A percentile compares a stretch with the other conserved stretches of the same genome.
Evolutionary conservation across 78 protist genomes (phyloP).

Genomic region (Guillardia theta): DNA sequence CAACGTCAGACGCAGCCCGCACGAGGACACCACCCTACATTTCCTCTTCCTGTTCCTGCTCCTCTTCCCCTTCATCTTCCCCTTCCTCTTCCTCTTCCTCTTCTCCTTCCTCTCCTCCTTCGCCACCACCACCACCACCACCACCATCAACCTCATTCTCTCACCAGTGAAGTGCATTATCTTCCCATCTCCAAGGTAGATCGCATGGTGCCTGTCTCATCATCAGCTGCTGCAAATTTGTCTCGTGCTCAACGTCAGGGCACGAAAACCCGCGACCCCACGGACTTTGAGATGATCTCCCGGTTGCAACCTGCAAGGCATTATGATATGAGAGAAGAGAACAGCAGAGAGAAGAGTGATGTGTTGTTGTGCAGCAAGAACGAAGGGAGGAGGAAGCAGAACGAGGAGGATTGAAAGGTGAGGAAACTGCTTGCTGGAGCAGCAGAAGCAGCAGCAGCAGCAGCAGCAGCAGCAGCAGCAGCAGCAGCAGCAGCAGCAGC

Average conservation of each 20-base stretch:
- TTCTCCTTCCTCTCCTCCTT: background rate
- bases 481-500: too few species aligned
- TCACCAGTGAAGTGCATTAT: background rate
- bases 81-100: background rate
- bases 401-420: too few species aligned
- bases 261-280: background rate
- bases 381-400: too few species aligned
- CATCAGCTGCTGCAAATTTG: too few species aligned
- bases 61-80: background rate
- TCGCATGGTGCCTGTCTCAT: background rate
- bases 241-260: too few species aligned
- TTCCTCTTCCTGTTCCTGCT: background rate
- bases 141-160: background rate
- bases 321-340: too few species aligned
- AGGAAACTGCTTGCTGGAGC: too few species aligned
- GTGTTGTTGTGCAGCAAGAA: too few species aligned
- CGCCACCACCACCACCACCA: background rate
- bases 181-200: background rate
- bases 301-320: background rate
- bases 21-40: background rate
- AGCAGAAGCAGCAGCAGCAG: too few species aligned
- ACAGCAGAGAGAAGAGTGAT: too few species aligned
- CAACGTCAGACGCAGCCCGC: background rate
- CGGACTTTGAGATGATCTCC: background rate
- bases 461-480: too few species aligned